Conservation (phyloP, 2,329 filamentous ascomycete genomes). For the Metarhizium rileyi region DNA sequence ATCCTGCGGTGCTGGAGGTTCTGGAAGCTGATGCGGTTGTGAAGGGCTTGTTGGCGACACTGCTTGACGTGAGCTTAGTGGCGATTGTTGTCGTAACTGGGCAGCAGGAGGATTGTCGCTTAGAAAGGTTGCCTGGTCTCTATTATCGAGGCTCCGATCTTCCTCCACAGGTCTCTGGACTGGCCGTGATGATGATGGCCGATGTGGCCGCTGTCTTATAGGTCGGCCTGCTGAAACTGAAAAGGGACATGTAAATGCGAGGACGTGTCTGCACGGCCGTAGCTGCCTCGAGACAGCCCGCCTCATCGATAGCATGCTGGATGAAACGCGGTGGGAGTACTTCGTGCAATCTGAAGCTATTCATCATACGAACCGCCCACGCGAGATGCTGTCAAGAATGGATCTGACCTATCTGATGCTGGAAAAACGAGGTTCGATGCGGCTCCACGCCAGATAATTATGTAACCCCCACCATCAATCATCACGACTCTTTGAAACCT, state of each 20-base stretch:
- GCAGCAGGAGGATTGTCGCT: neutral
- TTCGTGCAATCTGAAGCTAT: neutral
- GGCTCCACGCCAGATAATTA: too few species aligned
- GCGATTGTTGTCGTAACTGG: neutral
- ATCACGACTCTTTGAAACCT: too few species aligned
- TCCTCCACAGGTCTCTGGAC: neutral
- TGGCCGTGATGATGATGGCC: neutral
- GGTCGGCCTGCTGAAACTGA: slow-evolving; percentile 5
- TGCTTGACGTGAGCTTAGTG: neutral
- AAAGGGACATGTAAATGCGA: neutral
- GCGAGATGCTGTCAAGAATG: neutral
- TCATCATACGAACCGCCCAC: neutral
- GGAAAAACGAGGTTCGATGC: too few species aligned
- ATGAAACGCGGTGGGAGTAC: neutral
- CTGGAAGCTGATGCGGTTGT: neutral
- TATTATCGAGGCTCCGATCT: neutral
- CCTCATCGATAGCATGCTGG: slow-evolving; percentile 4
- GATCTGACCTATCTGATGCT: too few species aligned
- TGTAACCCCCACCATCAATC: too few species aligned
- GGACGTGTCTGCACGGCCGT: neutral
- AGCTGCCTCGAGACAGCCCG: neutral
- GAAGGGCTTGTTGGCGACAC: neutral
- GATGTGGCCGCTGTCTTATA: slow-evolving; percentile 3
- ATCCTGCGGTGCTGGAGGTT: neutral
- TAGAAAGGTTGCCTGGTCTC: neutral